Evolutionary conservation across 2,329 filamentous ascomycete species (phyloP).

Genomic region (Nigrograna mackinnonii): DNA sequence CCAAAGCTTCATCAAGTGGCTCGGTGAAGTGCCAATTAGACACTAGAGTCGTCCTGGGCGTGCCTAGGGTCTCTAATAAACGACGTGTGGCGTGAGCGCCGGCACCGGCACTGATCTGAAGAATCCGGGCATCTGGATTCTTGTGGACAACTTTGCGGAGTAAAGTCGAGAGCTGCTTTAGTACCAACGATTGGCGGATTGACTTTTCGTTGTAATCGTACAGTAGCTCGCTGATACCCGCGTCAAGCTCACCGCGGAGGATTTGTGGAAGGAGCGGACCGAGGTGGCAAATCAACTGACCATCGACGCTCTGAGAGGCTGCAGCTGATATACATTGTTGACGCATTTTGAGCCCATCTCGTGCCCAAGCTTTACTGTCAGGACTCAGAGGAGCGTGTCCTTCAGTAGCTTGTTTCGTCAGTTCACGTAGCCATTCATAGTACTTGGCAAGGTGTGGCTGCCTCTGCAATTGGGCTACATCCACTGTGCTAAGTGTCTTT

Average conservation of each 20-base stretch:
- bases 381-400: too few relatives aligned
- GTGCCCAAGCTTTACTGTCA: neutral
- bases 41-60: neutral
- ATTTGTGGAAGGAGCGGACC: slow-evolving; percentile 2
- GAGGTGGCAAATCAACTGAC: slow-evolving; percentile 4
- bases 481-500: neutral
- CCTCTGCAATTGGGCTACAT: neutral
- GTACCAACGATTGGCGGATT: neutral
- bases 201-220: neutral
- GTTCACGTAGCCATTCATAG: neutral
- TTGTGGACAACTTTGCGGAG: slow-evolving; percentile 3
- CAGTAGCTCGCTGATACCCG: neutral
- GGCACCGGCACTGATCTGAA: slow-evolving; percentile 31
- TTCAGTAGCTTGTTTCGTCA: neutral
- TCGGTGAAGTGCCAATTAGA: slow-evolving; percentile 13
- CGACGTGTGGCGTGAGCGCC: slow-evolving; percentile 10
- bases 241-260: neutral
- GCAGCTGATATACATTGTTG: neutral
- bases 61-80: slow-evolving; percentile 1
- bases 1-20: slow-evolving; percentile 9
- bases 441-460: neutral
- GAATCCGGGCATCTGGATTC: slow-evolving; percentile 16
- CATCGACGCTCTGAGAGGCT: slow-evolving; percentile 1
- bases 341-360: neutral
- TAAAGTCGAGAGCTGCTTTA: slow-evolving; percentile 1